Evolutionary conservation across 306 rosid genomes (phyloP).

Genomic region (Dicorynia guianensis): DNA sequence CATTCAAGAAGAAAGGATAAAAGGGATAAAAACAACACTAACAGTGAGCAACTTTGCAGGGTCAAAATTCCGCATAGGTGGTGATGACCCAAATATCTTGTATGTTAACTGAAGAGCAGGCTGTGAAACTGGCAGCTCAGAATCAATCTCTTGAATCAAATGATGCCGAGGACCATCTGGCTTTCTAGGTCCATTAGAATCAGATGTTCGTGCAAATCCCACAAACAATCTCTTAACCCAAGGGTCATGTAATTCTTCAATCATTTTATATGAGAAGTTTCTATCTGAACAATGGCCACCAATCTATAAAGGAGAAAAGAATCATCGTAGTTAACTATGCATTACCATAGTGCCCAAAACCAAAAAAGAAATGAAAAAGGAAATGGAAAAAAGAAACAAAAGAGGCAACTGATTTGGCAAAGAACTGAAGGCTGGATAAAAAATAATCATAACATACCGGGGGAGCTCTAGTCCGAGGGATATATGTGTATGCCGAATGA

Average conservation of each 20-base stretch:
- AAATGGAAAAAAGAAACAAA: no score
- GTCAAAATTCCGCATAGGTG: slow-evolving; percentile 94
- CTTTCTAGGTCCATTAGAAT: slow-evolving; percentile 85
- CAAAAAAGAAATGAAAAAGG: no score
- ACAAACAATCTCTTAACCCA: slow-evolving; percentile 89
- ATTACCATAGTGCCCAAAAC: slow-evolving; percentile 16
- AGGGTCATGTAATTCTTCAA: slow-evolving; percentile 86
- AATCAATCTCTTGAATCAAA: slow-evolving; percentile 91
- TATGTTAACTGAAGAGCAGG: slow-evolving; percentile 92
- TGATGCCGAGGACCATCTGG: slow-evolving; percentile 72
- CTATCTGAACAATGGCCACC: slow-evolving; percentile 83
- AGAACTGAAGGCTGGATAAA: slow-evolving; percentile 25
- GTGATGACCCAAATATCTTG: slow-evolving; percentile 90
- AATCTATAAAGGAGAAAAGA: slow-evolving; percentile 63
- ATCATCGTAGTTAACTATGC: slow-evolving; percentile 19
- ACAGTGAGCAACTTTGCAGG: slow-evolving; percentile 98
- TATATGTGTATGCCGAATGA: slow-evolving; percentile 85
- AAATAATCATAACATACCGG: slow-evolving; percentile 68
- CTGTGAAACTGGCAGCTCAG: slow-evolving; percentile 71
- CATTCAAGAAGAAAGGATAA: slow-evolving; percentile 13
- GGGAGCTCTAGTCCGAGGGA: slow-evolving; percentile 90
- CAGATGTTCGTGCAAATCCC: slow-evolving; percentile 96
- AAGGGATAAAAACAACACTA: slow-evolving; percentile 43
- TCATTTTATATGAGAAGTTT: slow-evolving; percentile 76
- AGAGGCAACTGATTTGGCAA: slow-evolving; percentile 19